Percentiles rank a stretch among this genome's conserved stretches.
phyloP scores from a whole-genome alignment of 345 rosid genomes.

The Eucalyptus dawsonii region DNA sequence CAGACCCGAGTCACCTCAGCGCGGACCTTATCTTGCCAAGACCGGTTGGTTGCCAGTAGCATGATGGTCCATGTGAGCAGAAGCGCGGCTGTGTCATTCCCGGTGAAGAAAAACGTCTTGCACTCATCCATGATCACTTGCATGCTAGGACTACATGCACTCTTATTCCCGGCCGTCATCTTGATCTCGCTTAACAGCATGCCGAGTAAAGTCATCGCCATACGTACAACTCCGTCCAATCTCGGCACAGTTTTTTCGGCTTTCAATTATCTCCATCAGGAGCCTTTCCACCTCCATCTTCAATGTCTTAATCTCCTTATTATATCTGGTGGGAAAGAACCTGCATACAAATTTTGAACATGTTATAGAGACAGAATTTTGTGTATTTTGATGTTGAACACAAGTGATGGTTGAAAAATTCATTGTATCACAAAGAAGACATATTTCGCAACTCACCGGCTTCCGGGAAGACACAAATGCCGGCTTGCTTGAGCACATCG shows the following conservation, averaged over 20 bases:
- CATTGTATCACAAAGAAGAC: background rate
- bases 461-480: slow-evolving; percentile 75
- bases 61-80: slow-evolving; percentile 45
- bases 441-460: slow-evolving; percentile 33
- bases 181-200: slow-evolving; percentile 59
- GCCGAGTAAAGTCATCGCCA: slow-evolving; percentile 72
- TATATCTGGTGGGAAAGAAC: slow-evolving; percentile 78
- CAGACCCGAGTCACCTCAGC: slow-evolving; percentile 33
- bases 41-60: slow-evolving; percentile 31
- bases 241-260: slow-evolving; percentile 45
- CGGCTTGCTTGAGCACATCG: slow-evolving; percentile 75
- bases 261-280: slow-evolving; percentile 71
- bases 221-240: slow-evolving; percentile 56
- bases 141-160: slow-evolving; percentile 21
- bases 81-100: slow-evolving; percentile 28
- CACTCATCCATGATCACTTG: slow-evolving; percentile 62
- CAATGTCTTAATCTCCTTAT: slow-evolving; percentile 62
- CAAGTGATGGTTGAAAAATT: background rate
- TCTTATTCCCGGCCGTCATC: slow-evolving; percentile 7
- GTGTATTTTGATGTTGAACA: background rate
- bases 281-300: slow-evolving; percentile 70
- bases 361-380: background rate
- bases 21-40: slow-evolving; percentile 54
- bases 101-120: slow-evolving; percentile 44
- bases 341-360: slow-evolving; percentile 9